Evolutionary conservation across 495 filamentous ascomycete species (phyloP).

Genomic region (Elaphomyces granulatus): DNA sequence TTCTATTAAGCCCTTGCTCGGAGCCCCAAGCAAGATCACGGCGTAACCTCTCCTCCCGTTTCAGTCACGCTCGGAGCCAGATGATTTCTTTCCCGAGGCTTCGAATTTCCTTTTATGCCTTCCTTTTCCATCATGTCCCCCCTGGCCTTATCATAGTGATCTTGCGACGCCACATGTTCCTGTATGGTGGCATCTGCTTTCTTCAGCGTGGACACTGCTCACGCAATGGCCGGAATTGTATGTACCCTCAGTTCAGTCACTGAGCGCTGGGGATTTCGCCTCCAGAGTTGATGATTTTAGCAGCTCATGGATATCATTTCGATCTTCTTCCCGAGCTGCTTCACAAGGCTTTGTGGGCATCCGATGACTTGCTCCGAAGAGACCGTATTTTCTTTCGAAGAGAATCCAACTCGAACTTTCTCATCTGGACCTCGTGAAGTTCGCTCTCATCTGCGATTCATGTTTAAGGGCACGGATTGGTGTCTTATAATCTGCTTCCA

Average conservation of each 20-base stretch:
- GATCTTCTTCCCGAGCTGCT: conserved; percentile 41
- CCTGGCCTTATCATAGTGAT: conserved; percentile 34
- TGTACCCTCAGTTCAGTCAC: conserved; percentile 42
- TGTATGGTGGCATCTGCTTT: conserved; percentile 33
- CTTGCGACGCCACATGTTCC: conserved; percentile 40
- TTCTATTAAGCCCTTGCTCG: too few species aligned
- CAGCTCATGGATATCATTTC: conserved; percentile 49
- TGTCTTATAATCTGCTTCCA: conserved; percentile 44
- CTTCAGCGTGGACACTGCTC: conserved; percentile 41
- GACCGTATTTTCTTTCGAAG: conserved; percentile 49
- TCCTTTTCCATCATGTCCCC: conserved; percentile 34
- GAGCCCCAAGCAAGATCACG: conserved; percentile 61
- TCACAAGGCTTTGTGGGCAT: conserved; percentile 44
- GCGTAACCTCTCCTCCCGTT: conserved; percentile 67
- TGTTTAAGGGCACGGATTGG: conserved; percentile 38
- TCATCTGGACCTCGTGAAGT: conserved; percentile 38
- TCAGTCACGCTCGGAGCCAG: conserved; percentile 66
- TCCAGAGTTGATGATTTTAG: conserved; percentile 53
- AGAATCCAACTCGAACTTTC: conserved; percentile 31
- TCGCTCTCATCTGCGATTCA: conserved; percentile 41
- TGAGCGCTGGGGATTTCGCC: conserved; percentile 48
- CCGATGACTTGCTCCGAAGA: conserved; percentile 46
- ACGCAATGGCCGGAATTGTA: conserved; percentile 39
- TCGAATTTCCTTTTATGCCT: conserved; percentile 65
- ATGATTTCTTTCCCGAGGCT: conserved; percentile 80